phyloP scores from a whole-genome alignment of 108 stramenopile genomes.

The Parietichytrium sp. region DNA sequence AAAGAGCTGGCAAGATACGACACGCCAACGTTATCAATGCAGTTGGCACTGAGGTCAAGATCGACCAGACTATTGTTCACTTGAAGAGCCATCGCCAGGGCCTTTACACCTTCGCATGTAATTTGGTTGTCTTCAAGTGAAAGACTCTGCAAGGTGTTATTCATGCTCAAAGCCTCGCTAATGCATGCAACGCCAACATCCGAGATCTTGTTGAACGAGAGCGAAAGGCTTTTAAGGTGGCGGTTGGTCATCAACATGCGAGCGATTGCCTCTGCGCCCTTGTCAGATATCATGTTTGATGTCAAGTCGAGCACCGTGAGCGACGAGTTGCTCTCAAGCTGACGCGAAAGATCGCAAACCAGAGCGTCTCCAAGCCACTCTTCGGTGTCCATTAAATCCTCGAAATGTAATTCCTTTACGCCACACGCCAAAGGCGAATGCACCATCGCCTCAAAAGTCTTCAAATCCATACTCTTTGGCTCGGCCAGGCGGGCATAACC shows the following conservation, averaged over 20 bases:
- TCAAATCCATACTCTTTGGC: constrained; percentile 15
- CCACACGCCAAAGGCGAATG: constrained; percentile 13
- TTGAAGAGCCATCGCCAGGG: constrained; percentile 47
- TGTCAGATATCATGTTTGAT: constrained; percentile 49
- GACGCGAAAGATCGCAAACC: background rate
- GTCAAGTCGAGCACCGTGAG: constrained; percentile 47
- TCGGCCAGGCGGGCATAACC: no score
- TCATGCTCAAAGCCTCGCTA: constrained; percentile 44
- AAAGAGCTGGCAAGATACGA: constrained; percentile 44
- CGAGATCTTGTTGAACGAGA: constrained; percentile 45
- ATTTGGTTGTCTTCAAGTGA: constrained; percentile 51
- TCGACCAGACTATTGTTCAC: constrained; percentile 42
- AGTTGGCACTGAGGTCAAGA: constrained; percentile 50
- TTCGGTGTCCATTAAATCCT: background rate
- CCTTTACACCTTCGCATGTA: constrained; percentile 48
- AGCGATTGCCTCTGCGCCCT: constrained; percentile 47
- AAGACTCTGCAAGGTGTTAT: constrained; percentile 44
- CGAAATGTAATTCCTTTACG: background rate
- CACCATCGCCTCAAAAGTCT: background rate
- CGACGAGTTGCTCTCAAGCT: constrained; percentile 48
- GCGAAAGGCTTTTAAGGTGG: constrained; percentile 20
- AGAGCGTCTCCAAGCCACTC: constrained; percentile 37
- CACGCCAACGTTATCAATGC: constrained; percentile 44
- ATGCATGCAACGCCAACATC: constrained; percentile 45
- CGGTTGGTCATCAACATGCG: constrained; percentile 40